Evolutionary conservation across 164 flowering plant genomes (phyloP).

Genomic region (Taxillus chinensis): DNA sequence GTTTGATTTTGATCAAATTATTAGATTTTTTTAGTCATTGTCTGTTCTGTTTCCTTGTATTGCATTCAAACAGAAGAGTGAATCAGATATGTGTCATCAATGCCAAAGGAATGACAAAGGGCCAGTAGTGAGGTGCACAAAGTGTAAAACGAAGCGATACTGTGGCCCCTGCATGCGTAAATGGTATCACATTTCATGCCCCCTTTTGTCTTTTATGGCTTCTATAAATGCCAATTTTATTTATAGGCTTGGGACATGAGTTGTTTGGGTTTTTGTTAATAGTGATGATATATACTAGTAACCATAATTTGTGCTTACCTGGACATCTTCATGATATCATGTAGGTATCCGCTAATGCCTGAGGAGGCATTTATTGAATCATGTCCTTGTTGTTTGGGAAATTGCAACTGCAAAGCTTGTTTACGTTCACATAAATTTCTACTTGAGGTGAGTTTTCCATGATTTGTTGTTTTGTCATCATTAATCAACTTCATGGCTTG

Average conservation of each 20-base stretch:
- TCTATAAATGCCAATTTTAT: neutral
- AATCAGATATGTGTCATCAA: constrained; percentile 53
- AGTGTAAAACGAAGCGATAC: constrained; percentile 35
- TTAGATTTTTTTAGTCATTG: neutral
- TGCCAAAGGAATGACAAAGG: constrained; percentile 58
- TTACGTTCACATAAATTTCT: constrained; percentile 19
- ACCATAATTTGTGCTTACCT: too few relatives aligned
- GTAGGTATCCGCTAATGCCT: constrained; percentile 1
- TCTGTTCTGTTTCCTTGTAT: neutral
- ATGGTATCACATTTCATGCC: constrained; percentile 22
- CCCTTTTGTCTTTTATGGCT: neutral
- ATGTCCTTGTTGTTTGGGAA: constrained; percentile 11
- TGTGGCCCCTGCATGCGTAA: constrained; percentile 29
- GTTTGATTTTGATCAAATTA: neutral
- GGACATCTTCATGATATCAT: neutral
- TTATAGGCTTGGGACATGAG: neutral
- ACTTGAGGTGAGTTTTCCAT: constrained; percentile 15
- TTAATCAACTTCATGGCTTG: neutral
- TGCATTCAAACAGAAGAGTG: constrained; percentile 10
- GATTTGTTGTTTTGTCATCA: neutral
- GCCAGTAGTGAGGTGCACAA: constrained; percentile 33
- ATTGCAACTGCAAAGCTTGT: constrained; percentile 43
- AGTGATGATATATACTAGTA: neutral
- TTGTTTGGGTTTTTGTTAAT: neutral
- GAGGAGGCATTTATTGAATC: constrained; percentile 7